phyloP scores from a whole-genome alignment of 495 filamentous ascomycete genomes.

The Penicillium coprophilum region DNA sequence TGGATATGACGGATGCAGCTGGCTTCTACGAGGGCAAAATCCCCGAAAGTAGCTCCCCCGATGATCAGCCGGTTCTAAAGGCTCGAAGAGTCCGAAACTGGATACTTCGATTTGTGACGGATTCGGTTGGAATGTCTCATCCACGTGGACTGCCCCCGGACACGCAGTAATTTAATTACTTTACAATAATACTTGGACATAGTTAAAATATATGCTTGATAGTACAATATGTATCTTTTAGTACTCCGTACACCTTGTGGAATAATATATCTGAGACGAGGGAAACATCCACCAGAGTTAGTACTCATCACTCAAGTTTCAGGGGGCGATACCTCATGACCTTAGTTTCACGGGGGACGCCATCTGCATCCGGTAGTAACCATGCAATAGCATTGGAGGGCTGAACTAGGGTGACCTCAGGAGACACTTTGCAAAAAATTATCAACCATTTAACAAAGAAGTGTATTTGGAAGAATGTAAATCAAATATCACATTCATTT shows the following conservation, averaged over 20 bases:
- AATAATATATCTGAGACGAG: background rate
- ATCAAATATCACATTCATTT: background rate
- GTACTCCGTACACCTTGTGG: background rate
- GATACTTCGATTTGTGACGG: conserved; percentile 68
- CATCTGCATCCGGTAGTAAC: conserved; percentile 18
- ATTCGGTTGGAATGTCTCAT: conserved; percentile 34
- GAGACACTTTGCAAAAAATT: too few relatives aligned
- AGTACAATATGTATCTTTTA: background rate
- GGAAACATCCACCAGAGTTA: conserved; percentile 13
- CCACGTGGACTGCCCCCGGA: conserved; percentile 50
- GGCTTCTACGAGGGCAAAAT: conserved; percentile 35
- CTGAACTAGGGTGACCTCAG: conserved; percentile 3
- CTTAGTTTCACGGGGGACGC: conserved; percentile 22
- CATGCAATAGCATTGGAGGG: conserved; percentile 9
- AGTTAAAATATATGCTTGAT: background rate
- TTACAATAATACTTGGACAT: too few relatives aligned
- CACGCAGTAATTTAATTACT: conserved; percentile 37
- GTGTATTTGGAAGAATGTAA: background rate
- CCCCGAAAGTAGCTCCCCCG: conserved; percentile 22
- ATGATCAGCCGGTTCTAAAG: conserved; percentile 59
- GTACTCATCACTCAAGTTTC: conserved; percentile 1
- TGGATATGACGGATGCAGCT: conserved; percentile 41
- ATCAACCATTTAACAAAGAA: too few relatives aligned
- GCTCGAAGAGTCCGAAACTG: conserved; percentile 68
- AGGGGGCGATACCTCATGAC: conserved; percentile 27